Evolutionary conservation across 1,284 basidiomycete species (phyloP).

Genomic region (Apiotrichum brassicae): DNA sequence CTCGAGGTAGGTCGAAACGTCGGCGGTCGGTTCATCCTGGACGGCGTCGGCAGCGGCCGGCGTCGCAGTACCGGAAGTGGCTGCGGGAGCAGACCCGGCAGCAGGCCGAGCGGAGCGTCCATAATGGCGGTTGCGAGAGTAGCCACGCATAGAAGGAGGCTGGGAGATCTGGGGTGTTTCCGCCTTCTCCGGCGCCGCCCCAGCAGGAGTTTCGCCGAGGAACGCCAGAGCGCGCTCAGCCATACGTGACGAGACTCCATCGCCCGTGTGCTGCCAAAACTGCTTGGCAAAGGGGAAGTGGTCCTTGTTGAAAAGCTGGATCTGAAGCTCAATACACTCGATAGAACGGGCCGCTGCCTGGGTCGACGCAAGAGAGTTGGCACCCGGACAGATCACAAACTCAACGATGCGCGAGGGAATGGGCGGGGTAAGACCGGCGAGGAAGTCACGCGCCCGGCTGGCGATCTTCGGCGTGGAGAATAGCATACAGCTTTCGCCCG

Average conservation of each 20-base stretch:
- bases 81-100: not conserved
- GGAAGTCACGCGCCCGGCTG: constrained; percentile 67
- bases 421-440: constrained; percentile 52
- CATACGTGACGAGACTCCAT: constrained; percentile 79
- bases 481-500: constrained; percentile 68
- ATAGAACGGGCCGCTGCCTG: constrained; percentile 23
- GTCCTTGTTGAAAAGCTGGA: constrained; percentile 70
- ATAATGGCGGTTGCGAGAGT: constrained; percentile 45
- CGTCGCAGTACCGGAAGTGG: constrained; percentile 11
- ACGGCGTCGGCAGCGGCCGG: constrained; percentile 12
- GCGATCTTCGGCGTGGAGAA: constrained; percentile 68
- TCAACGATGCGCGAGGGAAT: constrained; percentile 62
- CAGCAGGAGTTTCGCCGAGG: constrained; percentile 50
- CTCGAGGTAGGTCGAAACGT: constrained; percentile 62
- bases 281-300: constrained; percentile 68
- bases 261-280: constrained; percentile 94
- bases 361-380: constrained; percentile 18
- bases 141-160: constrained; percentile 34
- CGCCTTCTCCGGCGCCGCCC: constrained; percentile 2
- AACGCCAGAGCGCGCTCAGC: constrained; percentile 75
- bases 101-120: constrained; percentile 13
- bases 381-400: constrained; percentile 57
- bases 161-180: not conserved
- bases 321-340: constrained; percentile 59
- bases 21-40: constrained; percentile 46